Percentiles rank a stretch among this genome's conserved stretches.
Evolutionary conservation across 2,329 filamentous ascomycete species (phyloP).

Genomic region (Epichloe baconii): DNA sequence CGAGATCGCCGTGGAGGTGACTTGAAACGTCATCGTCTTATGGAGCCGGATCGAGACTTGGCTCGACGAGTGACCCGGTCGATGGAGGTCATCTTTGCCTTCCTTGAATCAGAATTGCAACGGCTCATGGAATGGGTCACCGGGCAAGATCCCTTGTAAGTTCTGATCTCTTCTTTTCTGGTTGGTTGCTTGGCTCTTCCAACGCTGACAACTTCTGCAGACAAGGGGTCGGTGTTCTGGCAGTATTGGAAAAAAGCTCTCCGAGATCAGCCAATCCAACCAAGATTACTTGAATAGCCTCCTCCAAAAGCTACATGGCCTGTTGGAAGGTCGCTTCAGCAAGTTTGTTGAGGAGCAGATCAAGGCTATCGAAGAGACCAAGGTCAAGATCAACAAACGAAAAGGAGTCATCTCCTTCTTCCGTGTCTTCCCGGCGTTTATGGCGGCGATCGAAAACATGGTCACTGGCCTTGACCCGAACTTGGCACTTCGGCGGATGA

Average conservation of each 20-base stretch:
- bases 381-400: slow-evolving; percentile 97
- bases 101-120: slow-evolving; percentile 67
- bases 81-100: slow-evolving; percentile 81
- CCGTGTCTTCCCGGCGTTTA: slow-evolving; percentile 81
- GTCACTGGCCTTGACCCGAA: slow-evolving; percentile 44
- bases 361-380: slow-evolving; percentile 90
- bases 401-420: slow-evolving; percentile 95
- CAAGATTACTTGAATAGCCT: slow-evolving; percentile 80
- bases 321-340: slow-evolving; percentile 62
- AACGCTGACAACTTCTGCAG: slow-evolving; percentile 26
- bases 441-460: slow-evolving; percentile 73
- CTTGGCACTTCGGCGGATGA: slow-evolving; percentile 55
- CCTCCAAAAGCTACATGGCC: slow-evolving; percentile 66
- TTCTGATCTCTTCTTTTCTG: slow-evolving; percentile 17
- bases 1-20: slow-evolving; percentile 59
- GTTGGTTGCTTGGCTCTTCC: background rate
- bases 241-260: slow-evolving; percentile 64
- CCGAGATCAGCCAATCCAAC: slow-evolving; percentile 74
- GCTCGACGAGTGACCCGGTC: slow-evolving; percentile 73
- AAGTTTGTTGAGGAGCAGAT: slow-evolving; percentile 93
- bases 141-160: slow-evolving; percentile 67
- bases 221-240: slow-evolving; percentile 81
- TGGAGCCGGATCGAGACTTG: slow-evolving; percentile 79
- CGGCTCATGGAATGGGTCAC: slow-evolving; percentile 75
- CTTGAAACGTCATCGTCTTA: slow-evolving; percentile 58